Conservation (phyloP, 495 filamentous ascomycete genomes). For the Rusavskia elegans region DNA sequence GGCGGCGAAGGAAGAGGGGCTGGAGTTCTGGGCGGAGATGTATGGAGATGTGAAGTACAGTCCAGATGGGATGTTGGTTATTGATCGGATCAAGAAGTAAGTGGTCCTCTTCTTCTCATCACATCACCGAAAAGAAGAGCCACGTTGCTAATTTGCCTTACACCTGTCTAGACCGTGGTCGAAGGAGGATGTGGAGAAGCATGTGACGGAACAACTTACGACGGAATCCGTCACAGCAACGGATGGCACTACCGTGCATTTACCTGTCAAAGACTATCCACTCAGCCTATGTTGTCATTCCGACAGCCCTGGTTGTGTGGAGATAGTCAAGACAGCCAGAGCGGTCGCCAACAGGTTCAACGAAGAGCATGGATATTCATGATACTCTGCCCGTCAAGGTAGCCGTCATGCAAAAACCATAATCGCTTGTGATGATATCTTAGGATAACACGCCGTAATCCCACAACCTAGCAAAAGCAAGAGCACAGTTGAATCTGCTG, state of each 20-base stretch:
- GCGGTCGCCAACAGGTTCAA: slow-evolving; percentile 24
- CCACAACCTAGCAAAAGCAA: background rate
- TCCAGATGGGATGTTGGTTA: slow-evolving; percentile 29
- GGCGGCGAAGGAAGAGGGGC: slow-evolving; percentile 32
- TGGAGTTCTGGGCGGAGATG: slow-evolving; percentile 41
- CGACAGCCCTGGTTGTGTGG: slow-evolving; percentile 33
- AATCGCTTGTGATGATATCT: background rate
- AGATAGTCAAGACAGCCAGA: slow-evolving; percentile 33
- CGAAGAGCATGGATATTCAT: slow-evolving; percentile 16
- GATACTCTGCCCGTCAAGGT: background rate
- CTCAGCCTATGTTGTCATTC: slow-evolving; percentile 40
- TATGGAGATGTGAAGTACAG: slow-evolving; percentile 45
- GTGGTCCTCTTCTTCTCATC: background rate
- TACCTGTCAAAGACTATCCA: slow-evolving; percentile 30
- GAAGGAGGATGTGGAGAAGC: slow-evolving; percentile 25
- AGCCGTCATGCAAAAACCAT: background rate
- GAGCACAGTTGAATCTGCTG: background rate
- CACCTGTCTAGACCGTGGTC: slow-evolving; percentile 24
- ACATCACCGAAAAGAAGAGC: no score
- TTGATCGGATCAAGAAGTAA: slow-evolving; percentile 39
- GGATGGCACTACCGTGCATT: slow-evolving; percentile 25
- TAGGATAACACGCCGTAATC: background rate
- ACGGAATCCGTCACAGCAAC: slow-evolving; percentile 27
- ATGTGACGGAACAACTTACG: slow-evolving; percentile 30
- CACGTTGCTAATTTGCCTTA: background rate